phyloP scores from a whole-genome alignment of 805 yeast genomes.

The Metschnikowia shivogae region DNA sequence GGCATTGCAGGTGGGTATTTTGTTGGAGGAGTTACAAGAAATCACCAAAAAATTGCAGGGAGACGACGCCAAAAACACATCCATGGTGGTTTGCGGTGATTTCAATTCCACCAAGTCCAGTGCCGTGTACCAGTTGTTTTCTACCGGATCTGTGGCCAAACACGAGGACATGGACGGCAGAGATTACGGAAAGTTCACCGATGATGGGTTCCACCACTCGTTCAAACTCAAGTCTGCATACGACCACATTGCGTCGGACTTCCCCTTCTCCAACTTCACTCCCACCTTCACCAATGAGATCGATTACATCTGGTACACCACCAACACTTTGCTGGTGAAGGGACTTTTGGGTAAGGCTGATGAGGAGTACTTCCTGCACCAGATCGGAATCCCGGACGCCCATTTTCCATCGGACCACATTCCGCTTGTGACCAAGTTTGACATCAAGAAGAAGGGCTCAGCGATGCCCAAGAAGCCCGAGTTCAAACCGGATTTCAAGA shows the following conservation, averaged over 20 bases:
- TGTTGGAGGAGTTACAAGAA: constrained; percentile 80
- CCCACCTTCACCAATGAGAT: constrained; percentile 91
- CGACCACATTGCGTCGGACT: constrained; percentile 68
- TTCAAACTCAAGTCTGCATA: constrained; percentile 84
- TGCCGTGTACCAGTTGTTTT: constrained; percentile 88
- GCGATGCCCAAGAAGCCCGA: constrained; percentile 32
- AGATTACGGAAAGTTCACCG: constrained; percentile 88
- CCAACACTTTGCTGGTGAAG: constrained; percentile 71
- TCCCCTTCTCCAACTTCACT: constrained; percentile 91
- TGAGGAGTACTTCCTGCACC: constrained; percentile 64
- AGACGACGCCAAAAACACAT: constrained; percentile 56
- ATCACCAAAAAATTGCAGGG: constrained; percentile 49
- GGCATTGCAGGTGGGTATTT: constrained; percentile 88
- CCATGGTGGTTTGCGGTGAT: constrained; percentile 91
- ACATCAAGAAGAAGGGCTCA: constrained; percentile 49
- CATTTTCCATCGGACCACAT: constrained; percentile 94
- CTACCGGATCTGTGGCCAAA: constrained; percentile 72
- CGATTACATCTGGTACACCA: constrained; percentile 94
- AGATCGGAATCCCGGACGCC: constrained; percentile 90
- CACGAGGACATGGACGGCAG: constrained; percentile 82
- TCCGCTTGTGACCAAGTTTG: constrained; percentile 78
- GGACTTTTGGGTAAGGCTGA: constrained; percentile 87
- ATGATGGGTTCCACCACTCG: constrained; percentile 79
- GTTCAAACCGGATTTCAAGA: constrained; percentile 43
- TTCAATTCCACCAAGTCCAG: constrained; percentile 83